Evolutionary conservation across 1,284 basidiomycete genomes (phyloP).

Genomic region (Neolentinus lepideus): DNA sequence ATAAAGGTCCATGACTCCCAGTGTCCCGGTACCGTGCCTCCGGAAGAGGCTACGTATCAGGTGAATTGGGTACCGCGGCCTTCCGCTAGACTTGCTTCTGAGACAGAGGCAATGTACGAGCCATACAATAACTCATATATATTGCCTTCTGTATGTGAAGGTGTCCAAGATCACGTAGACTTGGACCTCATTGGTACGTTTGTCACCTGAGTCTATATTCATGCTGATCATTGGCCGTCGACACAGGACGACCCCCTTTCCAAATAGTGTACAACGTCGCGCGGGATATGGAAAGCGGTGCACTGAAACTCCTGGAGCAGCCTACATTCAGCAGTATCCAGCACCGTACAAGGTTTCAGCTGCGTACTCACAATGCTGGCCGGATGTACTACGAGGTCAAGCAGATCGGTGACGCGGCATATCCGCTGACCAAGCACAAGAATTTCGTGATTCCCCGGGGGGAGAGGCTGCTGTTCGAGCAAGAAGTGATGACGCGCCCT

Average conservation of each 20-base stretch:
- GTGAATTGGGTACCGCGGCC: slow-evolving; percentile 79
- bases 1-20: slow-evolving; percentile 71
- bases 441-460: slow-evolving; percentile 54
- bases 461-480: slow-evolving; percentile 70
- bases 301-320: slow-evolving; percentile 57
- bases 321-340: slow-evolving; percentile 86
- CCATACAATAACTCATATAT: slow-evolving; percentile 61
- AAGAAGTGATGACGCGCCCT: slow-evolving; percentile 74
- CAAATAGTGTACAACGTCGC: slow-evolving; percentile 80
- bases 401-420: slow-evolving; percentile 84
- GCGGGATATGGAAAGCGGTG: slow-evolving; percentile 50
- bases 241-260: slow-evolving; percentile 74
- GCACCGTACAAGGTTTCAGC: slow-evolving; percentile 73
- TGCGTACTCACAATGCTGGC: slow-evolving; percentile 75
- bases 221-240: slow-evolving; percentile 5
- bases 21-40: slow-evolving; percentile 72
- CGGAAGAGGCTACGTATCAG: slow-evolving; percentile 54
- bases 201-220: background rate
- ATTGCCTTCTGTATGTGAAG: slow-evolving; percentile 76
- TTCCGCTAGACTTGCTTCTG: slow-evolving; percentile 48
- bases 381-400: slow-evolving; percentile 86
- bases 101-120: slow-evolving; percentile 48
- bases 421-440: slow-evolving; percentile 63
- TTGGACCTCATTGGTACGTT: slow-evolving; percentile 67
- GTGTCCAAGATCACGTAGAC: slow-evolving; percentile 71